phyloP scores from a whole-genome alignment of 1,139 yeast species.

The Pichia sp. region DNA sequence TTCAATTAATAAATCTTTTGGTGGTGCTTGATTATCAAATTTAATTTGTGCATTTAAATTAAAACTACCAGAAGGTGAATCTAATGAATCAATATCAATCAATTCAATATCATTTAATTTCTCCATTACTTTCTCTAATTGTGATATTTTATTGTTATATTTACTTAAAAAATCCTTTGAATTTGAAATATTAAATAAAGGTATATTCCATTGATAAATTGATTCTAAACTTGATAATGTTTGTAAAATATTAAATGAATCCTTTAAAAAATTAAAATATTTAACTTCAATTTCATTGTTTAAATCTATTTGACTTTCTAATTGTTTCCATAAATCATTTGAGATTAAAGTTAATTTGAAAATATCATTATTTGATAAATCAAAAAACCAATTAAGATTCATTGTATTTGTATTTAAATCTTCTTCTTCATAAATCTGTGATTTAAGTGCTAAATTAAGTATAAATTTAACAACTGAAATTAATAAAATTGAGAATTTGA shows the following conservation, averaged over 20 bases:
- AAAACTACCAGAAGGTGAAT: slow-evolving; percentile 40
- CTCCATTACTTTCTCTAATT: slow-evolving; percentile 2
- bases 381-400: slow-evolving; percentile 33
- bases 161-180: slow-evolving; percentile 1
- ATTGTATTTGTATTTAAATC: slow-evolving; percentile 61
- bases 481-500: slow-evolving; percentile 35
- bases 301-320: slow-evolving; percentile 10
- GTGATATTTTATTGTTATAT: slow-evolving; percentile 1
- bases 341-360: slow-evolving; percentile 4
- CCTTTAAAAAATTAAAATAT: slow-evolving; percentile 8
- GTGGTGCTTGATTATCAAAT: slow-evolving; percentile 53
- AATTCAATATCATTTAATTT: slow-evolving; percentile 2
- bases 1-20: slow-evolving; percentile 21
- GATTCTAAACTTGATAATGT: slow-evolving; percentile 8
- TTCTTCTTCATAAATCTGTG: slow-evolving; percentile 70
- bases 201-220: slow-evolving; percentile 8
- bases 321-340: slow-evolving; percentile 1
- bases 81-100: slow-evolving; percentile 3
- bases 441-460: slow-evolving; percentile 41
- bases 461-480: slow-evolving; percentile 48
- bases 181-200: slow-evolving; percentile 2
- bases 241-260: slow-evolving; percentile 9
- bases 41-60: slow-evolving; percentile 46
- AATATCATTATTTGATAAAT: slow-evolving; percentile 9
- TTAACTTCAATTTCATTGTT: not conserved